Base-by-base conservation (phyloP, 306 rosid genomes). In the Prunus davidiana region DNA sequence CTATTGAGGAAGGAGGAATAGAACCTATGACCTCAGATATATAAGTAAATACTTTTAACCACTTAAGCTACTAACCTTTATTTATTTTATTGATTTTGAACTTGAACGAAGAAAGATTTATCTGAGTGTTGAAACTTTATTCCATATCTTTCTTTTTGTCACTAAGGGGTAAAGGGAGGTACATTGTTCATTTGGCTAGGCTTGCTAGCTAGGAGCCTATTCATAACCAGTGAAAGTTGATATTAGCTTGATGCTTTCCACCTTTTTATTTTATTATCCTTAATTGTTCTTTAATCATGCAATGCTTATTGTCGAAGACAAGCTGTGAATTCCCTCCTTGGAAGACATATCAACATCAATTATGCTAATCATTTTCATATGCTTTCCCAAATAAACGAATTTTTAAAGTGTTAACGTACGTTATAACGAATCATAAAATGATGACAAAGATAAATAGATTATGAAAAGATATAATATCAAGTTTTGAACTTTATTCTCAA, bases 1-100 rank as follows among this genome's bases (percentile, higher is more conserved):
- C 0, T 34, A 38, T 1, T 38, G 9, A 0, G 1, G 9, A 38
- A 0, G 0, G 43, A 7, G 2, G 0, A 38, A 38, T 38, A 2
- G 2, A 38, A 38, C 2, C 1, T 1, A 38, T 0, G 0, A 38
- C 9, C 43, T 38, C 9, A 10, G 0, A 38, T 38, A 38, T 6
- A 38, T 38, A 38, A 6, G 9, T 38, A 7, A 38, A 38, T 38
- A 7, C 0, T 38, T 38, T 38, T 38, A 6, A 38, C 2, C 9
- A 34, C 41, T 34, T 6, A 1, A 32, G 38, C 7, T 5, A 32
- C 0, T 32, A 32, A 32, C 38, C 1, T 5, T 32, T 5, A 0
- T 34, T 38, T 7, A 38, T 38, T 38, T 38, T 38, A 7, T 38
- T 38, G 43, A 1, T 38, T 38, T 38, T 38, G 2, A 38, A 1